phyloP scores from a whole-genome alignment of 192 early-diverging fungal species.

The Coemansia sp. region DNA sequence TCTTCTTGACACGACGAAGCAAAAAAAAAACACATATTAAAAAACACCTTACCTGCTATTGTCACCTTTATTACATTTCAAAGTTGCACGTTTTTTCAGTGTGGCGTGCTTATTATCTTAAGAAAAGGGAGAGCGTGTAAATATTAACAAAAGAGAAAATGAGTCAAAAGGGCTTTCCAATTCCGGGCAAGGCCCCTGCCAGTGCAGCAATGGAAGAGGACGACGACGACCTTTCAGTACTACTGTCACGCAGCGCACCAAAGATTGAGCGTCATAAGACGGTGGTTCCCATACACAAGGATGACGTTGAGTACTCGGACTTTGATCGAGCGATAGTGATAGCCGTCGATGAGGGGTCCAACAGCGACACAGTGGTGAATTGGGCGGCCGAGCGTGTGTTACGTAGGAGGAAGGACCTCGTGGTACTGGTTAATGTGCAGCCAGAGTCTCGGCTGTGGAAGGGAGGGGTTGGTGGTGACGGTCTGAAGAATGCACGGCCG shows the following conservation, averaged over 20 bases:
- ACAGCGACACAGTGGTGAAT: slow-evolving; percentile 37
- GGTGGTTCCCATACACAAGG: slow-evolving; percentile 51
- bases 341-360: slow-evolving; percentile 49
- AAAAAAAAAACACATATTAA: neutral
- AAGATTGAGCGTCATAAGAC: slow-evolving; percentile 52
- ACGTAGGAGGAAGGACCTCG: slow-evolving; percentile 51
- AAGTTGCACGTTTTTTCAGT: neutral
- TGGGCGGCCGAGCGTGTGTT: slow-evolving; percentile 50
- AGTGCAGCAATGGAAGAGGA: slow-evolving; percentile 40
- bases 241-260: slow-evolving; percentile 51
- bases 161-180: slow-evolving; percentile 27
- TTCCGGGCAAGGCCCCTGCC: slow-evolving; percentile 34
- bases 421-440: slow-evolving; percentile 50
- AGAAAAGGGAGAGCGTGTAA: neutral
- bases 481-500: slow-evolving; percentile 4
- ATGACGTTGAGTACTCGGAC: slow-evolving; percentile 54
- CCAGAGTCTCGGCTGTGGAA: slow-evolving; percentile 53
- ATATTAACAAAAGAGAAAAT: slow-evolving; percentile 1
- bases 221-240: slow-evolving; percentile 48
- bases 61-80: slow-evolving; percentile 1
- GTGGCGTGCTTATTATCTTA: neutral
- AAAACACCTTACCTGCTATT: neutral
- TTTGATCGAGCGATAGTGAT: slow-evolving; percentile 53
- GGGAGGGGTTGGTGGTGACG: neutral
- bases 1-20: neutral